Evolutionary conservation across 1,139 yeast species (phyloP), one percentile per base, ranked within the genome.

Genomic region (Suhomyces chickasaworum): DNA sequence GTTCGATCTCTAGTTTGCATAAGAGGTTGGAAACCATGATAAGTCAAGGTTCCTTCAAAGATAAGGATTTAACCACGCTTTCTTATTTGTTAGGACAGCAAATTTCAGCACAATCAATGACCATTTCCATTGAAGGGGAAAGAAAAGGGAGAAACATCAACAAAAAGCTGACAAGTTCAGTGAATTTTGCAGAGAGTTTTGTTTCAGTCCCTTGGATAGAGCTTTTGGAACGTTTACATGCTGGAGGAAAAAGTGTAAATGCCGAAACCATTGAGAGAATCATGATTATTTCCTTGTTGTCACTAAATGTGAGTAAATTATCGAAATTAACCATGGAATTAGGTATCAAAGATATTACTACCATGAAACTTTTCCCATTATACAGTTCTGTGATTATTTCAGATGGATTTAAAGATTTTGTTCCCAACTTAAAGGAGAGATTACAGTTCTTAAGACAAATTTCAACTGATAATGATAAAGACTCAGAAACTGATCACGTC

Each of bases 181-280:
- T 60, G 10, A 57, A 54, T 3, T 83, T 85, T 63, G 75, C 83
- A 1, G 84, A 79, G 46, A 61, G 57, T 31, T 86, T 85, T 60
- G 80, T 84, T 1, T 69, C 69, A 17, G 56, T 64, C 1, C 64
- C 71, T 12, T 85, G 89, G 89, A 65, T 84, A 16, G 84, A 81
- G 51, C 61, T 65, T 13, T 58, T 86, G 41, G 91, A 86, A 55
- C 68, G 68, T 31, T 60, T 81, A 44, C 84, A 80, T 63, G 74
- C 76, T 7, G 76, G 74, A 42, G 89, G 89, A 3, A 68, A 66
- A 20, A 81, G 87, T 39, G 61, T 77, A 7, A 75, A 80, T 55
- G 71, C 83, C 0, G 63, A 68, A 7, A 52, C 57, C 0, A 69
- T 80, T 13, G 75, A 74, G 53, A 71, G 80, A 30, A 59, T 83